phyloP scores from a whole-genome alignment of 768 basidiomycete genomes.

The Boletus subcaerulescens region DNA sequence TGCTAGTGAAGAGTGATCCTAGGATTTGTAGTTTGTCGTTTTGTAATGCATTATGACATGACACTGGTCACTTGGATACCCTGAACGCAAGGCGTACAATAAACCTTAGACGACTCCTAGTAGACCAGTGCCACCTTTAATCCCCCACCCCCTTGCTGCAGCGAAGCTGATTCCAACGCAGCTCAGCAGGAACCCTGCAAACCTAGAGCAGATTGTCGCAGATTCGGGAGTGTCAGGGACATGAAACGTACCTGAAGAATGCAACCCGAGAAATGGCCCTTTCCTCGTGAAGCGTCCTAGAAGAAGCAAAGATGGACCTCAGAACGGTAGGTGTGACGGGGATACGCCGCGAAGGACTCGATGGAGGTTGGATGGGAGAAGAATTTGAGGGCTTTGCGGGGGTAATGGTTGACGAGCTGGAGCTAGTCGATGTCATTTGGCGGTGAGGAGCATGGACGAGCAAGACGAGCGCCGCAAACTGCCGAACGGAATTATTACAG shows the following conservation, averaged over 20 bases:
- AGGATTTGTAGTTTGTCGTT: not conserved
- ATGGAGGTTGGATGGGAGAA: slow-evolving; percentile 36
- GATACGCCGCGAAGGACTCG: slow-evolving; percentile 56
- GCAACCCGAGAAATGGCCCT: slow-evolving; percentile 80
- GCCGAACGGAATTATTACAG: slow-evolving; percentile 9
- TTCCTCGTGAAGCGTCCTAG: slow-evolving; percentile 77
- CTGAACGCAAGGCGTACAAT: not conserved
- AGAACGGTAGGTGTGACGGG: slow-evolving; percentile 82
- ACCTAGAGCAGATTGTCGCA: slow-evolving; percentile 41
- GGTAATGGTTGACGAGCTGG: slow-evolving; percentile 50
- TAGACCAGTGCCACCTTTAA: slow-evolving; percentile 62
- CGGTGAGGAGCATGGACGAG: not conserved
- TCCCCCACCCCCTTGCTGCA: slow-evolving; percentile 67
- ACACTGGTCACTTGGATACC: not conserved
- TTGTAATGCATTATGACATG: not conserved
- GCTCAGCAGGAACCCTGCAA: slow-evolving; percentile 79
- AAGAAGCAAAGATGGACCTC: slow-evolving; percentile 83
- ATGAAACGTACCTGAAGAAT: slow-evolving; percentile 67
- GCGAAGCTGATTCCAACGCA: slow-evolving; percentile 76
- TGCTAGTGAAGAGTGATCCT: slow-evolving; percentile 10
- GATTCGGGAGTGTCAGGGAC: not conserved
- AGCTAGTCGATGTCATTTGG: slow-evolving; percentile 39
- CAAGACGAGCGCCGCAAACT: slow-evolving; percentile 16
- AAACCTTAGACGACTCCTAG: slow-evolving; percentile 56
- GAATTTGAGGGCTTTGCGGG: slow-evolving; percentile 32